Evolutionary conservation across 345 rosid species (phyloP), one percentile per base, ranked within the genome.

Genomic region (Citrus australasica): DNA sequence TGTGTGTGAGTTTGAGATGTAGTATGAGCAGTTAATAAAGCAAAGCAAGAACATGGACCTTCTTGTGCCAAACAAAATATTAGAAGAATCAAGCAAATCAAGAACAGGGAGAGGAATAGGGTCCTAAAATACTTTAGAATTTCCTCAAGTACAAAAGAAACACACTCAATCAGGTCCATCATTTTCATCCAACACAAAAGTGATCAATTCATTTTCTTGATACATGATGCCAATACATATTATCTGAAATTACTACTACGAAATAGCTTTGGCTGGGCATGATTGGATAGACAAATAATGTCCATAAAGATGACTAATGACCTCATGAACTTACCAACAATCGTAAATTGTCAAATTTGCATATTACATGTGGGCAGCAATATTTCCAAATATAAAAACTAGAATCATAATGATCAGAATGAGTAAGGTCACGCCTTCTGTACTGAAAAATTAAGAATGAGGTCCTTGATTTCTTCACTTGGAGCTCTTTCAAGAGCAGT

Each of bases 401-500:
- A 25, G 21, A 65, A 25, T 25, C n/a, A 33, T 9, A 53, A 11
- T 9, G 38, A 14, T 7, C 9, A 75, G n/a, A 21, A 2, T 3
- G 27, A 56, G 10, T 35, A 11, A 35, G 40, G 37, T 91, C 88
- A 93, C 51, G 96, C 89, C 85, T 90, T 93, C 76, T 88, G 93
- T 75, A 80, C 71, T 7, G 91, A 84, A 74, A 84, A 88, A 9
- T 86, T 84, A 56, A 88, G 90, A 61, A 92, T 95, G 76, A 92
- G 85, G 58, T 89, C 91, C 78, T 83, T 89, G 76, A 87, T 84
- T 81, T 95, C 97, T 32, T 91, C 87, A 4, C 62, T 78, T 37
- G 74, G 61, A 30, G 91, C 97, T 84, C 94, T 75, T 63, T 93
- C 96, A 27, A 93, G 77, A 6, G 97, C 93, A 0, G 99, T 91